A percentile compares a stretch with the other conserved stretches of the same genome.
These are phyloP conservation scores for Silybum marianum DNA, from an alignment of 129 eudicot species.

Conservation along the genomic window DNA sequence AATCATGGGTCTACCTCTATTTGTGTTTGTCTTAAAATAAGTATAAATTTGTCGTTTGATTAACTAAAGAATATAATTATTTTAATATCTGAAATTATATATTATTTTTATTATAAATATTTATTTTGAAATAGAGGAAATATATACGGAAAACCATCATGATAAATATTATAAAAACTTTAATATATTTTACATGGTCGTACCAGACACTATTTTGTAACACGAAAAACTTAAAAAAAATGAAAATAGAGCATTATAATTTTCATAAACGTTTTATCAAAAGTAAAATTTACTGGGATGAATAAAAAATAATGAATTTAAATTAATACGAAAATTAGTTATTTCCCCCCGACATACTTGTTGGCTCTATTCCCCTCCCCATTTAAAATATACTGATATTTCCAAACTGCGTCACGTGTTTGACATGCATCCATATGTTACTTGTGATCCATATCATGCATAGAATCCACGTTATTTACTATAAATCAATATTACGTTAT, in stretches of 20 bases:
- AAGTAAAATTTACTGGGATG: background rate
- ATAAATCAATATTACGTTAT: background rate
- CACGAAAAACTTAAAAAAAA: background rate
- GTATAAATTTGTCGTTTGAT: no score
- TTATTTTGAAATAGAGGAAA: background rate
- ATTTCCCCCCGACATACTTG: background rate
- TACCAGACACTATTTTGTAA: background rate
- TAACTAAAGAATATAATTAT: no score
- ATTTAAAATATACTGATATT: background rate
- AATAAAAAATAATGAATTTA: background rate
- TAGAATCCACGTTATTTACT: conserved; percentile 1
- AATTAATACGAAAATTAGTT: background rate
- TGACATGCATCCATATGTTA: conserved; percentile 22
- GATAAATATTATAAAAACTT: background rate
- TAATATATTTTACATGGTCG: background rate
- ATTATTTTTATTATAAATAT: no score
- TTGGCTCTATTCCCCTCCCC: background rate
- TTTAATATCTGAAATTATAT: no score
- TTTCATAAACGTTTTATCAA: background rate
- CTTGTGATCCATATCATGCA: conserved; percentile 24
- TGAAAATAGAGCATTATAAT: background rate
- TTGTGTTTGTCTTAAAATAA: no score
- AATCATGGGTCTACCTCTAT: no score
- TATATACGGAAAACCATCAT: background rate
- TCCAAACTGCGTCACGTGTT: conserved; percentile 24